A percentile compares a stretch with the other conserved stretches of the same genome.
phyloP scores from a whole-genome alignment of 441 rosid genomes.

The Cnidoscolus chayamansa region DNA sequence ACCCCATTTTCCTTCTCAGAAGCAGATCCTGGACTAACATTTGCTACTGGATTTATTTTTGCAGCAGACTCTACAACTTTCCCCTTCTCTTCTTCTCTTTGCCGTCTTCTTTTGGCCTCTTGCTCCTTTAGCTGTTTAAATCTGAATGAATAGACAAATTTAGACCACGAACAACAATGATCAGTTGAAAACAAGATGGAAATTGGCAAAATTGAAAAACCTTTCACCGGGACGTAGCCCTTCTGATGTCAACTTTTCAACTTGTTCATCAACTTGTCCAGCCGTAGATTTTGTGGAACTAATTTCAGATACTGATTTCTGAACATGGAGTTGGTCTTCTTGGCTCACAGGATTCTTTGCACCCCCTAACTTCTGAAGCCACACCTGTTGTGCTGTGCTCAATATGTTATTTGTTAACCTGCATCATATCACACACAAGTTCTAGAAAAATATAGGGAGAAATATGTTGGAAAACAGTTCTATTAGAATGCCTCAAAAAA shows the following conservation, averaged over 20 bases:
- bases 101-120: constrained; percentile 63
- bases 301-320: constrained; percentile 39
- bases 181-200: neutral
- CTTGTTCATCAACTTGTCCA: constrained; percentile 12
- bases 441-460: constrained; percentile 17
- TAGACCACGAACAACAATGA: constrained; percentile 17
- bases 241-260: constrained; percentile 45
- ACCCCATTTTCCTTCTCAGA: constrained; percentile 28
- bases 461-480: constrained; percentile 4
- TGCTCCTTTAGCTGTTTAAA: constrained; percentile 77
- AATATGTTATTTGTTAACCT: constrained; percentile 92
- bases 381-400: constrained; percentile 85
- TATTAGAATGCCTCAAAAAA: constrained; percentile 6
- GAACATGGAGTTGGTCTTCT: constrained; percentile 41
- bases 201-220: constrained; percentile 27
- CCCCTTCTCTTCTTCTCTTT: constrained; percentile 58
- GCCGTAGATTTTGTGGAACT: constrained; percentile 32
- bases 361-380: constrained; percentile 92
- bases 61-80: constrained; percentile 45
- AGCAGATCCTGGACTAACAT: constrained; percentile 21
- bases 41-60: constrained; percentile 30
- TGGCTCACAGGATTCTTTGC: constrained; percentile 52
- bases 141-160: constrained; percentile 37
- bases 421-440: constrained; percentile 24
- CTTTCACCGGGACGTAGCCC: constrained; percentile 75